Evolutionary conservation across 148 eudicot genomes (phyloP).

Genomic region (Heliosperma pusillum): DNA sequence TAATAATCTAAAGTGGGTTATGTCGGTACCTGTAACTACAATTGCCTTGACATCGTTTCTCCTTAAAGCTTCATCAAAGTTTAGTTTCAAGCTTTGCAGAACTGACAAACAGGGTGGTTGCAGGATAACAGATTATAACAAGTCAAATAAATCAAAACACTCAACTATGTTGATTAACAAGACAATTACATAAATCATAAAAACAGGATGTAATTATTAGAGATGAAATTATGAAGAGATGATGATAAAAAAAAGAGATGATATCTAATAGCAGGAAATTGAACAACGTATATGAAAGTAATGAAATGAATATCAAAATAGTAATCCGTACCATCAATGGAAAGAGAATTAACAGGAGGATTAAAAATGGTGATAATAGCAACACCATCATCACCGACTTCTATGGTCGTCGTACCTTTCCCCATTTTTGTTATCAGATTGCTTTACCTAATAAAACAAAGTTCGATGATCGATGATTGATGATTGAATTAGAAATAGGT

Average conservation of each 20-base stretch:
- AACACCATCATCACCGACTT: constrained; percentile 74
- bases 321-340: constrained; percentile 55
- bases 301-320: too few species aligned
- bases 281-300: background rate
- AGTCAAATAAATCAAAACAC: background rate
- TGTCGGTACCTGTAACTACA: constrained; percentile 71
- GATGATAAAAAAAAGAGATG: background rate
- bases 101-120: constrained; percentile 40
- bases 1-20: constrained; percentile 1
- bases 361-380: constrained; percentile 73
- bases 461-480: too few species aligned
- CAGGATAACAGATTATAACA: background rate
- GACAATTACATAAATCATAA: background rate
- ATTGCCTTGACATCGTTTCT: constrained; percentile 94
- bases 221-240: too few species aligned
- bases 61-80: constrained; percentile 59
- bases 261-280: background rate
- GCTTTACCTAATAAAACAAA: too few species aligned
- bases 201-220: too few species aligned
- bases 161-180: background rate
- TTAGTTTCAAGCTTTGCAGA: constrained; percentile 65
- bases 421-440: constrained; percentile 9
- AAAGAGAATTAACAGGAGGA: constrained; percentile 79
- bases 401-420: constrained; percentile 50
- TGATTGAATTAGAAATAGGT: background rate